Percentiles rank a stretch among this genome's conserved stretches.
phyloP scores from a whole-genome alignment of 176 grass and related monocot species.

The Carex scoparia region DNA sequence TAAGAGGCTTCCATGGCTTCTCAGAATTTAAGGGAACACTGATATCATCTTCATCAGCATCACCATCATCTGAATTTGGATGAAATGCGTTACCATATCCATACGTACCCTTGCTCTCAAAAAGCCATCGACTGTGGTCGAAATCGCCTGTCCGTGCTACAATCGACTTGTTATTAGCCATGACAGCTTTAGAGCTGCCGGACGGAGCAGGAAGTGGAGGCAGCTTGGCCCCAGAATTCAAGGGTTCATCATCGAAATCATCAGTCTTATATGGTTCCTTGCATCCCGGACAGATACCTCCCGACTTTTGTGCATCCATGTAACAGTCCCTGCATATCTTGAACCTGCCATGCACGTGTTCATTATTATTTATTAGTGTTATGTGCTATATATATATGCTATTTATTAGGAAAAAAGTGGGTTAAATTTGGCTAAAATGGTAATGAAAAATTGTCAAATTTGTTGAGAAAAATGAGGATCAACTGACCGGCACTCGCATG shows the following conservation, averaged over 20 bases:
- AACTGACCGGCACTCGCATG: slow-evolving; percentile 66
- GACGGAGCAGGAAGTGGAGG: slow-evolving; percentile 51
- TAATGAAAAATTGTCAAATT: not conserved
- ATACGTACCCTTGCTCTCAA: slow-evolving; percentile 91
- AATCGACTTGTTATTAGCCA: slow-evolving; percentile 44
- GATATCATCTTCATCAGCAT: slow-evolving; percentile 21
- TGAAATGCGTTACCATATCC: slow-evolving; percentile 83
- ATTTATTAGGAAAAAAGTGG: not conserved
- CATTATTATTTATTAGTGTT: not conserved
- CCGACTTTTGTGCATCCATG: slow-evolving; percentile 77
- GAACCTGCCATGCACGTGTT: slow-evolving; percentile 29
- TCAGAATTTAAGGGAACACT: slow-evolving; percentile 35
- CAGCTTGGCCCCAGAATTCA: slow-evolving; percentile 18
- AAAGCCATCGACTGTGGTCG: slow-evolving; percentile 92
- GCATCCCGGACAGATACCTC: slow-evolving; percentile 68
- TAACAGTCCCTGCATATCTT: slow-evolving; percentile 97
- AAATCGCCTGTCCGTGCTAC: slow-evolving; percentile 67
- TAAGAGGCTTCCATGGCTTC: slow-evolving; percentile 86
- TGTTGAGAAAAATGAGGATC: not conserved
- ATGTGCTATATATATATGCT: not conserved
- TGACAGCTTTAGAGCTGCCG: slow-evolving; percentile 21
- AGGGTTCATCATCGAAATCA: slow-evolving; percentile 64
- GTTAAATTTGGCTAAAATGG: not conserved
- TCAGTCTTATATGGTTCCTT: slow-evolving; percentile 97
- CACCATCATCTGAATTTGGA: slow-evolving; percentile 44